Conservation (phyloP, 176 grass and related monocot species). For the Lolium rigidum region DNA sequence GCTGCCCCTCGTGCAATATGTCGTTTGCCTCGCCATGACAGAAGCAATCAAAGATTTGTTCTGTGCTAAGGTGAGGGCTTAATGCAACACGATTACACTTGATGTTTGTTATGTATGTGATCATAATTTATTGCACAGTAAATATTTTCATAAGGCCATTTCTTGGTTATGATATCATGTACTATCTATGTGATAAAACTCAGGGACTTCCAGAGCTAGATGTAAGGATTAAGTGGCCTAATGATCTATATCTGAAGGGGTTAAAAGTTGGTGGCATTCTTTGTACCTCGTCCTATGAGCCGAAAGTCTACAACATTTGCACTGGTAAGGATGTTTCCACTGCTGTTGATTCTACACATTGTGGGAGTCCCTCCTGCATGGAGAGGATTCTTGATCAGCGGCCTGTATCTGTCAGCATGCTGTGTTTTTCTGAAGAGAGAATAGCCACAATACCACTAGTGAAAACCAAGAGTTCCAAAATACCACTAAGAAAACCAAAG, state of each 20-base stretch:
- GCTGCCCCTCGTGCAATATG: conserved; percentile 90
- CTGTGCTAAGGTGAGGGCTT: conserved; percentile 55
- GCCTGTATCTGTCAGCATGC: not conserved
- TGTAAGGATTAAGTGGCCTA: conserved; percentile 96
- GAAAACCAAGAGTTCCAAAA: no score
- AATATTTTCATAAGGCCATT: not conserved
- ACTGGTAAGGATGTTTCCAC: conserved; percentile 56
- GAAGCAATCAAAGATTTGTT: conserved; percentile 84
- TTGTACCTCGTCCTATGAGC: conserved; percentile 79
- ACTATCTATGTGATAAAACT: conserved; percentile 32
- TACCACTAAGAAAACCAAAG: no score
- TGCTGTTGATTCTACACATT: not conserved
- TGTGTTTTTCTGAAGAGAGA: not conserved
- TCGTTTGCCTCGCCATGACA: conserved; percentile 81
- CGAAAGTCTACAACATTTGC: conserved; percentile 87
- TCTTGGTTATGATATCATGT: conserved; percentile 16
- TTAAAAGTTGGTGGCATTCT: conserved; percentile 96
- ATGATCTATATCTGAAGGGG: conserved; percentile 94
- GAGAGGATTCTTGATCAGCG: not conserved
- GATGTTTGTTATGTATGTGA: not conserved
- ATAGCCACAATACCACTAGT: no score
- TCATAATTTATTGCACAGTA: not conserved
- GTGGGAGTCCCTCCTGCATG: not conserved
- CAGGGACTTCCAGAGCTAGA: conserved; percentile 79
- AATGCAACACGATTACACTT: not conserved